These are phyloP conservation scores for Diaporthe eres DNA, from an alignment of 2,329 filamentous ascomycete species.

Conservation along the genomic window DNA sequence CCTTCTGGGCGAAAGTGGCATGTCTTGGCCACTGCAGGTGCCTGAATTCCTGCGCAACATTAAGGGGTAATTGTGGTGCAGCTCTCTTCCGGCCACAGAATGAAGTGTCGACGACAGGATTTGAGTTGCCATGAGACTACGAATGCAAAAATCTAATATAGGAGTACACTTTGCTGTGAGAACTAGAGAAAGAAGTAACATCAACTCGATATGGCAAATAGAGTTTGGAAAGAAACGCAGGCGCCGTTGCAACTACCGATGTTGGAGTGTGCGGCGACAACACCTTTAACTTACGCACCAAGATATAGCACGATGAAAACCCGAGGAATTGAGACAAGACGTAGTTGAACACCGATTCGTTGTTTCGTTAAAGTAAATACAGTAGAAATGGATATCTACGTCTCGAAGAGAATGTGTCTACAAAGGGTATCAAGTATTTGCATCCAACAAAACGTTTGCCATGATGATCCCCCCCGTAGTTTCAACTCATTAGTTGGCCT, in stretches of 20 bases:
- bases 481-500: constrained; percentile 33
- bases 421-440: not conserved
- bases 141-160: not conserved
- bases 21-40: not conserved
- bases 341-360: not conserved
- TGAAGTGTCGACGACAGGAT: not conserved
- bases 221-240: not conserved
- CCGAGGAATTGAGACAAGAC: not conserved
- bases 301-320: not conserved
- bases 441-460: not conserved
- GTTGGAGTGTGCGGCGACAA: not conserved
- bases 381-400: not conserved
- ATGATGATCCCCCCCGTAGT: too few relatives aligned
- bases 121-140: not conserved
- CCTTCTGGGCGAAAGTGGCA: not conserved
- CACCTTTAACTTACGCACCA: not conserved
- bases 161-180: not conserved
- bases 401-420: not conserved
- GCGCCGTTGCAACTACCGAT: not conserved
- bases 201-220: not conserved
- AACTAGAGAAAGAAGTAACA: not conserved
- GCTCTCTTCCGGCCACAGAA: not conserved
- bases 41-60: not conserved
- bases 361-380: not conserved
- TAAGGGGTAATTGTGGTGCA: not conserved